phyloP scores from a whole-genome alignment of 2,329 filamentous ascomycete species.

The Dactylonectria macrodidyma region DNA sequence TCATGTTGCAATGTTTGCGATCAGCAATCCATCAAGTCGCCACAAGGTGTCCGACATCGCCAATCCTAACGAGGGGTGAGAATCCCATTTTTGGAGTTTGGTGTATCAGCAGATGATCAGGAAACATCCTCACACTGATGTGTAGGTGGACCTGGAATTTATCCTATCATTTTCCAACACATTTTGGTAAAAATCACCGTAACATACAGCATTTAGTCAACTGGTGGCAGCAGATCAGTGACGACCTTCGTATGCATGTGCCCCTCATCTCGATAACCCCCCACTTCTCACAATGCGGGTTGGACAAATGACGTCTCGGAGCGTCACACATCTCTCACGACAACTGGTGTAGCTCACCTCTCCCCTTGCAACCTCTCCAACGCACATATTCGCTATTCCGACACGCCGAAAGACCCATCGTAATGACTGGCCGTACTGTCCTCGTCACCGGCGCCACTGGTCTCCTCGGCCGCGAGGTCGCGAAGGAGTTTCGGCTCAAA shows the following conservation, averaged over 20 bases:
- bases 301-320: slow-evolving; percentile 29
- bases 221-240: background rate
- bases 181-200: background rate
- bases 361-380: background rate
- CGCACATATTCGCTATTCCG: background rate
- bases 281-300: slow-evolving; percentile 15
- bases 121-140: too few relatives aligned
- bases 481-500: slow-evolving; percentile 74
- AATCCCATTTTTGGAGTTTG: too few relatives aligned
- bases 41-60: too few relatives aligned
- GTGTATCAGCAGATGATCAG: too few relatives aligned
- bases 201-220: background rate
- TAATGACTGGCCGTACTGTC: slow-evolving; percentile 62
- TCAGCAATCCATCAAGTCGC: too few relatives aligned
- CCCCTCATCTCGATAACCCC: slow-evolving; percentile 23
- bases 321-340: slow-evolving; percentile 3
- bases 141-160: too few relatives aligned
- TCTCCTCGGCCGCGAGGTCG: slow-evolving; percentile 84
- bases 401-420: background rate
- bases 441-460: slow-evolving; percentile 90
- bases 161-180: too few relatives aligned
- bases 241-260: slow-evolving; percentile 2
- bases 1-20: too few relatives aligned
- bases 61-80: too few relatives aligned
- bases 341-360: background rate